phyloP scores from a whole-genome alignment of 495 filamentous ascomycete genomes.

The Penicillium psychrofluorescens region DNA sequence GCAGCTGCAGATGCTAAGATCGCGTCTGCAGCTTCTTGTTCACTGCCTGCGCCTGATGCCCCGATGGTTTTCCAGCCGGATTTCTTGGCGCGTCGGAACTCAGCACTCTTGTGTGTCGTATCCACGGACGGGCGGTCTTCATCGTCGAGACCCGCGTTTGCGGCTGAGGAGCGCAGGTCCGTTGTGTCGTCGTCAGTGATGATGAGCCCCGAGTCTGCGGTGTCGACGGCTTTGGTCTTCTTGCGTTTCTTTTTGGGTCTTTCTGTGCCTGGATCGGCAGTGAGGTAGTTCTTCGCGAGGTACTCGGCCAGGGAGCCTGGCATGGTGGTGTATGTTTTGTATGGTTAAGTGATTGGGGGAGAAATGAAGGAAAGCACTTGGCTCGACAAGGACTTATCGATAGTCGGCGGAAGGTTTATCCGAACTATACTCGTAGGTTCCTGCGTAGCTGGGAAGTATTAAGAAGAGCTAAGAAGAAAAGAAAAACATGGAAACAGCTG shows the following conservation, averaged over 20 bases:
- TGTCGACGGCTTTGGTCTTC: conserved; percentile 66
- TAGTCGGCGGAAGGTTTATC: conserved; percentile 16
- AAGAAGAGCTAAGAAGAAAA: too few relatives aligned
- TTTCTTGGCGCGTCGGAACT: conserved; percentile 74
- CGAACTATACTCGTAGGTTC: conserved; percentile 15
- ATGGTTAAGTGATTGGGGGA: not conserved
- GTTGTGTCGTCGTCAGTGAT: conserved; percentile 88
- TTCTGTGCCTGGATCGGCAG: conserved; percentile 53
- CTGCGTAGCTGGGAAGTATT: too few relatives aligned
- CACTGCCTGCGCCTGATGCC: conserved; percentile 30
- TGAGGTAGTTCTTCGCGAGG: conserved; percentile 91
- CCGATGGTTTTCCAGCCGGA: conserved; percentile 71
- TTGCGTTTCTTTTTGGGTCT: conserved; percentile 71
- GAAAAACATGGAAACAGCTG: too few relatives aligned
- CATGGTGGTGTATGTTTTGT: conserved; percentile 6
- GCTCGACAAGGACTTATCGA: conserved; percentile 17
- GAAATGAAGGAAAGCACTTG: not conserved
- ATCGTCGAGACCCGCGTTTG: conserved; percentile 34
- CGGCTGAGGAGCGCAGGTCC: conserved; percentile 50
- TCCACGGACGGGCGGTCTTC: conserved; percentile 39
- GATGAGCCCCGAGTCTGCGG: conserved; percentile 56
- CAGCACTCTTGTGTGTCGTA: conserved; percentile 44
- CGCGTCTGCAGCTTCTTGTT: conserved; percentile 67
- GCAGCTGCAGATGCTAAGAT: conserved; percentile 71
- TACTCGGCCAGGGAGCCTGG: conserved; percentile 67